Conservation (phyloP, 2,329 filamentous ascomycete genomes). For the Curvularia hawaiiensis region DNA sequence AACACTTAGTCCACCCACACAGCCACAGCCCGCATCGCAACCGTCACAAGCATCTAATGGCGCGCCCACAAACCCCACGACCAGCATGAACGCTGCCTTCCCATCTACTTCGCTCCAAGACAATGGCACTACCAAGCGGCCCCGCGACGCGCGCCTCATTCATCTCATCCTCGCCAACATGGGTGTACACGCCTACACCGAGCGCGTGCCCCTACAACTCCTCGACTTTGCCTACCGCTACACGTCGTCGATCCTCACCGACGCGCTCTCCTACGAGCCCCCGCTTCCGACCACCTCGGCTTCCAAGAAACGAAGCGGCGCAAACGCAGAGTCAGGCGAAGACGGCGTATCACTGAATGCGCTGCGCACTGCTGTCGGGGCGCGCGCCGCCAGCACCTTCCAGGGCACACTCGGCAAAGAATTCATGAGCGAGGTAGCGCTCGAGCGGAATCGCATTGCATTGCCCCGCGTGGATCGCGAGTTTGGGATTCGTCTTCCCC, state of each 20-base stretch:
- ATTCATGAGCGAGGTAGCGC: conserved; percentile 73
- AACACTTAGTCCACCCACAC: conserved; percentile 42
- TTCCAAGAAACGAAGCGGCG: conserved; percentile 30
- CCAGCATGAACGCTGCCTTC: conserved; percentile 32
- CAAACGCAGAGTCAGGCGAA: conserved; percentile 45
- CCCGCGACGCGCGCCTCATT: conserved; percentile 78
- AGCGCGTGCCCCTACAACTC: conserved; percentile 79
- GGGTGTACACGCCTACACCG: conserved; percentile 79
- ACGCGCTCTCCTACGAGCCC: conserved; percentile 54
- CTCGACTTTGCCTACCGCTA: conserved; percentile 88
- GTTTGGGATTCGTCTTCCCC: conserved; percentile 64
- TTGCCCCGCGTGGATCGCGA: conserved; percentile 56
- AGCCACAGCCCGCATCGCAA: conserved; percentile 22
- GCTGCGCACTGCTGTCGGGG: conserved; percentile 73
- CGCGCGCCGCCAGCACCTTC: conserved; percentile 72
- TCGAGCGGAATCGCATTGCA: conserved; percentile 53
- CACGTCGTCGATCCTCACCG: conserved; percentile 72
- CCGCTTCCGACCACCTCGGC: conserved; percentile 18
- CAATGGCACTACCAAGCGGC: conserved; percentile 55
- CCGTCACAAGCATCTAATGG: conserved; percentile 26
- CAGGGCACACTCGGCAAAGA: conserved; percentile 68
- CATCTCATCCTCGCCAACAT: conserved; percentile 80
- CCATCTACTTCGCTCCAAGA: conserved; percentile 43
- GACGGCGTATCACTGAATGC: conserved; percentile 67
- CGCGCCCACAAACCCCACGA: conserved; percentile 11